Base-by-base conservation (phyloP, 495 filamentous ascomycete species). In the Xylaria palmicola region DNA sequence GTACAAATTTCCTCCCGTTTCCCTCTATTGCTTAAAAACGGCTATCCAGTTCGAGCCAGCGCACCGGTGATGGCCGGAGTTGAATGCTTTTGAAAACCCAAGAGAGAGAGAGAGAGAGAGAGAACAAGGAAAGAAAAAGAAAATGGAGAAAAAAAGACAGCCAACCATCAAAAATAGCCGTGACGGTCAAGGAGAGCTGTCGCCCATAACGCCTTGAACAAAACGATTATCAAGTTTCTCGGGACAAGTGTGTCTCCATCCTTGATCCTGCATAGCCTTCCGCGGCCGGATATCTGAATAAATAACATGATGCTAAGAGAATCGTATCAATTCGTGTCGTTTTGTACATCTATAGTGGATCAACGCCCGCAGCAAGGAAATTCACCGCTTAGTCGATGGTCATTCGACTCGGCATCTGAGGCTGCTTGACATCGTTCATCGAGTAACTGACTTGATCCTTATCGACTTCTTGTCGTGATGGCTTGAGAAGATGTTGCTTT, bases 401-500 rank as follows among this genome's bases (percentile, higher is more conserved):
- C 92, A 97, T 97, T 54, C 92, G 84, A 58, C 78, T 86, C 44
- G 83, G 77, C 53, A 85, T 78, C 49, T 87, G 86, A 6, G 85
- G 66, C 36, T 69, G 66, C 64, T 86, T 84, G 66, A 83, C 74
- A 48, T 83, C 81, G 57, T 83, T 74, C 60, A 85, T 70, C 70
- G 81, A 82, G 75, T 93, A 86, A 68, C 92, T 90, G 49, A 86
- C 91, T 67, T 84, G 83, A 56, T 80, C 81, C 54, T 80, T 76
- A 77, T 91, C 89, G 74, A 96, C 90, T 36, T 86, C 86, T 52
- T 87, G 86, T 37, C 77, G 76, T 29, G 77, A 75, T 39, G 88
- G 81, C 66, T 79, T 82, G 69, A 84, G 79, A 62, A 98, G 83
- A 72, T 97, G 92, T 15, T 86, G 88, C 77, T 95, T 97, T 58